Evolutionary conservation across 2,329 filamentous ascomycete species (phyloP).

Genomic region (Monosporascus sp.): DNA sequence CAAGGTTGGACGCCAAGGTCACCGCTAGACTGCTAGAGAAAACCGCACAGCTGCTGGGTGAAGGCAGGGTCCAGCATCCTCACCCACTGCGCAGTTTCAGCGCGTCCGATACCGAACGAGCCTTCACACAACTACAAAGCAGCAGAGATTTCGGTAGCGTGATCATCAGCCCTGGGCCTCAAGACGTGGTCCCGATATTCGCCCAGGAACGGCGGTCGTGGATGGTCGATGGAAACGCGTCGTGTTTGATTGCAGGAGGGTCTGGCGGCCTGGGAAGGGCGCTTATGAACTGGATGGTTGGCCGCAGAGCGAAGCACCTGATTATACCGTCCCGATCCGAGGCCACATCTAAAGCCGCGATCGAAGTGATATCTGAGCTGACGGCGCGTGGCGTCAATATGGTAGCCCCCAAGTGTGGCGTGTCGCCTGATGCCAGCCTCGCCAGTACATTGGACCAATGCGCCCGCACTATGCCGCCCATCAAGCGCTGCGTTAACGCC

Average conservation of each 20-base stretch:
- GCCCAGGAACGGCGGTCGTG: slow-evolving; percentile 13
- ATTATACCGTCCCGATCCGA: slow-evolving; percentile 19
- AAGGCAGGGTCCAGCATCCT: slow-evolving; percentile 12
- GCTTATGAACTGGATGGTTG: slow-evolving; percentile 20
- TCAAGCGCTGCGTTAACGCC: slow-evolving; percentile 37
- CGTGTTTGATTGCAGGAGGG: slow-evolving; percentile 23
- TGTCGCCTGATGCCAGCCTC: slow-evolving; percentile 10
- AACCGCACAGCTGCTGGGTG: slow-evolving; percentile 9
- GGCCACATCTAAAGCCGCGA: slow-evolving; percentile 9
- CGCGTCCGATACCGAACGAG: slow-evolving; percentile 14
- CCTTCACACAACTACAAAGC: slow-evolving; percentile 18
- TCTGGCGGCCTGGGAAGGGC: slow-evolving; percentile 23
- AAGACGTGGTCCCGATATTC: slow-evolving; percentile 19
- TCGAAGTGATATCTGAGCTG: slow-evolving; percentile 13
- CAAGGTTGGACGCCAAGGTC: slow-evolving; percentile 8
- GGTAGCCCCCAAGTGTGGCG: slow-evolving; percentile 16
- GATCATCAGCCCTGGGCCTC: slow-evolving; percentile 13
- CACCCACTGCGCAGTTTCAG: slow-evolving; percentile 16
- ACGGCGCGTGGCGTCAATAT: slow-evolving; percentile 8
- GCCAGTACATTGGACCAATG: slow-evolving; percentile 9
- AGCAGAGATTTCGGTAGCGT: slow-evolving; percentile 18
- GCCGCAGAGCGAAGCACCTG: slow-evolving; percentile 16
- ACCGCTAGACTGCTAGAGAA: slow-evolving; percentile 8
- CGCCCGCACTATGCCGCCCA: slow-evolving; percentile 20
- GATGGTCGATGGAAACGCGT: slow-evolving; percentile 19